Base-by-base conservation (phyloP, 2,329 filamentous ascomycete species). In the Scopulariopsis brevicaulis region DNA sequence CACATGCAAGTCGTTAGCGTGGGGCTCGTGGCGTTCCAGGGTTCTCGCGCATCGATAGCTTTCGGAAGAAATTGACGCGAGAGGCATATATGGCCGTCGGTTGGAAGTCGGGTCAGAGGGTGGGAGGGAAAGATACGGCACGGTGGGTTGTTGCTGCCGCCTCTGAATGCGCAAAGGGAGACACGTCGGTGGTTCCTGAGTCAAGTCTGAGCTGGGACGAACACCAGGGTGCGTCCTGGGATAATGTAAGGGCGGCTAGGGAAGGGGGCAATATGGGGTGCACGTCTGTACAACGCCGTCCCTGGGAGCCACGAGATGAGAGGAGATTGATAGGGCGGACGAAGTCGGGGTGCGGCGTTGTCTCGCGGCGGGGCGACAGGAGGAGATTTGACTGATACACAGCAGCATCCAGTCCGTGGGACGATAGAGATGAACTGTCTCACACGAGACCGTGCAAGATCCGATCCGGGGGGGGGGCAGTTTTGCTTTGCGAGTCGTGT, bases 51-150 rank as follows among this genome's bases (percentile, higher is more conserved):
- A 25, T 56, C 34, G 43, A 51, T 32, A 15, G 35, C 50, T n/a
- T 32, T 18, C 24, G 54, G 43, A 43, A 46, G 28, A 35, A n/a
- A 34, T n/a, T 28, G n/a, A 35, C 34, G 54, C 54, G 32, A 32
- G 22, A 43, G 37, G 12, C 55, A 51, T 55, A 20, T 24, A 32
- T 25, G 43, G 34, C 35, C 34, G 15, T 8, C 51, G n/a, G 25
- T 34, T 34, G 25, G n/a, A 34, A 15, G 55, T 22, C 28, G 54
- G 43, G 32, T 25, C 10, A 20, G 46, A 37, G 55, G 46, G 55
- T 52, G 55, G 55, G 55, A 20, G 43, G 32, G 46, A 25, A 57
- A 43, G 40, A 57, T 52, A 52, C 24, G 46, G 32, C 48, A 53
- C 32, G 48, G 46, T 12, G 48, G 55, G 55, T 40, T 51, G 51